Conservation (phyloP, 257 asterid genomes). For the Galeopsis tetrahit region DNA sequence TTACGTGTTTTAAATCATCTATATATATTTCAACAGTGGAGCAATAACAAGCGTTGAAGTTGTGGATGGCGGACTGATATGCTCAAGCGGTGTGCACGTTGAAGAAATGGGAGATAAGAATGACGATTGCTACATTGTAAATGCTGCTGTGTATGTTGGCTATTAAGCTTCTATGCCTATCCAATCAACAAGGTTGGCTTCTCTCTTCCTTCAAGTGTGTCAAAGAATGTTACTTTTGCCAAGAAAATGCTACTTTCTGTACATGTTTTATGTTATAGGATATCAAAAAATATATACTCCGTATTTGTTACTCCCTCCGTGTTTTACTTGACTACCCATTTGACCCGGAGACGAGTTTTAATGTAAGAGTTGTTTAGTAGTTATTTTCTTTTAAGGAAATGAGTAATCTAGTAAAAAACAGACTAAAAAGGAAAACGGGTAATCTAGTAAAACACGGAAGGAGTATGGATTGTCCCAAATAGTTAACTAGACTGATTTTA, state of each 20-base stretch:
- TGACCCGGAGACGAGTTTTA: too few relatives aligned
- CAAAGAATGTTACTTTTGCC: neutral
- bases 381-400: too few relatives aligned
- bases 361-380: too few relatives aligned
- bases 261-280: neutral
- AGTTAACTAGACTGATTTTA: neutral
- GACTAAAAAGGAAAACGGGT: neutral
- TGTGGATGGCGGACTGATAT: constrained; percentile 86
- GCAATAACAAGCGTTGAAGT: constrained; percentile 77
- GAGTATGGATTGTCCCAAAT: neutral
- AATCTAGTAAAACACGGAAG: too few relatives aligned
- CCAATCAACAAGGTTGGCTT: constrained; percentile 38
- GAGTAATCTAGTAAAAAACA: too few relatives aligned
- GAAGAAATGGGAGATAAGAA: constrained; percentile 98
- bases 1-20: constrained; percentile 17
- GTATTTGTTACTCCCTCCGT: neutral
- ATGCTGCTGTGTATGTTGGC: constrained; percentile 97
- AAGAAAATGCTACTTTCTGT: constrained; percentile 9
- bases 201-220: neutral
- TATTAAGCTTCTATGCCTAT: constrained; percentile 45
- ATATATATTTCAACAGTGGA: constrained; percentile 55
- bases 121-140: constrained; percentile 88
- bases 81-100: constrained; percentile 92
- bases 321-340: too few relatives aligned
- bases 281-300: neutral